Evolutionary conservation across 345 rosid species (phyloP).

Genomic region (Turritis glabra): DNA sequence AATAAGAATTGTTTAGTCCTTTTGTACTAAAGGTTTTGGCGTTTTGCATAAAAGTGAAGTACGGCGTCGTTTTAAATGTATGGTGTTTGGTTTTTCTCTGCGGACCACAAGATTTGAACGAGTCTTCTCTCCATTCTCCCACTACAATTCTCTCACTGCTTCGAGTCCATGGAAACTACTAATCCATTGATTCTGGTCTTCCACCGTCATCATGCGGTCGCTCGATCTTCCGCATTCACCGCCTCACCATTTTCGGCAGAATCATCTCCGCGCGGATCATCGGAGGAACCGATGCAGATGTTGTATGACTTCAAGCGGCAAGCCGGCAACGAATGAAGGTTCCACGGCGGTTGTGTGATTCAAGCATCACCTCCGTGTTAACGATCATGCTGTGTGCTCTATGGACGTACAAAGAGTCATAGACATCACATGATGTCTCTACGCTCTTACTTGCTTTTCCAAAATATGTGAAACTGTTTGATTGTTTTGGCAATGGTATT

Average conservation of each 20-base stretch:
- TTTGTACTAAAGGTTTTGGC: too few species aligned
- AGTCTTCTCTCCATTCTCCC: conserved; percentile 51
- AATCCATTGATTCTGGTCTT: neutral
- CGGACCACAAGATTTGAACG: conserved; percentile 31
- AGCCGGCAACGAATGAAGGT: conserved; percentile 10
- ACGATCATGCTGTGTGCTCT: conserved; percentile 89
- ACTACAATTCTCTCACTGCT: conserved; percentile 28
- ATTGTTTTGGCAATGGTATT: too few species aligned
- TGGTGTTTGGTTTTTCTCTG: too few species aligned
- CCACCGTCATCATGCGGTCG: conserved; percentile 44
- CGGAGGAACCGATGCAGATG: conserved; percentile 2
- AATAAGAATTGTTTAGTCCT: too few species aligned
- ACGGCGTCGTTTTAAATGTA: too few species aligned
- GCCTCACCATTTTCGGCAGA: conserved; percentile 19
- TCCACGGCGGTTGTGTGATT: conserved; percentile 76
- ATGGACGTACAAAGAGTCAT: too few species aligned
- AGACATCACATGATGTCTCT: too few species aligned
- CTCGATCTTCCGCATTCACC: conserved; percentile 44
- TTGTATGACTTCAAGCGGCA: too few species aligned
- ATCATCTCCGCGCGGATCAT: neutral
- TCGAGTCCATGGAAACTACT: conserved; percentile 41
- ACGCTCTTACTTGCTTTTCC: too few species aligned
- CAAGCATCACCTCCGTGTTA: conserved; percentile 85
- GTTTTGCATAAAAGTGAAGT: too few species aligned
- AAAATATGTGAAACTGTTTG: too few species aligned